These are phyloP conservation scores for Coemansia biformis DNA, from an alignment of 192 early-diverging fungal genomes.

Conservation along the genomic window DNA sequence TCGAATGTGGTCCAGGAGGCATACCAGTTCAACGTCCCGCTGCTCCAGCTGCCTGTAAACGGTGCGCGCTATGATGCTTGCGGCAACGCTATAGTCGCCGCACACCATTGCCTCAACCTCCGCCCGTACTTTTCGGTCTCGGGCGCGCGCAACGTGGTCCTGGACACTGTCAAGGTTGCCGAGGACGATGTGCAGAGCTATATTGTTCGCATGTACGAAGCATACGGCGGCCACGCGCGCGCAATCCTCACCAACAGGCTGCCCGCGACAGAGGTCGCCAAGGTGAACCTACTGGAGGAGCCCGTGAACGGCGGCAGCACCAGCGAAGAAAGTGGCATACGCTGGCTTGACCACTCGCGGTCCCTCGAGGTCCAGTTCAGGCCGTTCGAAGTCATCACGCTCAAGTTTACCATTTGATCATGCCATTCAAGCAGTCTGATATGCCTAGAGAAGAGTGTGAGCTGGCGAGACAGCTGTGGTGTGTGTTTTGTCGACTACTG, in stretches of 20 bases:
- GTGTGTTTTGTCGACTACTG: too few relatives aligned
- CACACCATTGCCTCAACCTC: too few relatives aligned
- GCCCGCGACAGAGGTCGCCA: conserved; percentile 26
- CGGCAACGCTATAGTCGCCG: too few relatives aligned
- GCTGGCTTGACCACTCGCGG: conserved; percentile 22
- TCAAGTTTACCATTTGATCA: conserved; percentile 41
- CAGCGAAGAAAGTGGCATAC: neutral
- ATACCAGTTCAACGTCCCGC: conserved; percentile 83
- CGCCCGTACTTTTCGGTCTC: conserved; percentile 35
- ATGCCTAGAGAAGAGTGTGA: too few relatives aligned
- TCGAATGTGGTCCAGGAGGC: conserved; percentile 80
- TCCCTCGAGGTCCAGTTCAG: conserved; percentile 46
- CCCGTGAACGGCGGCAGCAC: conserved; percentile 32
- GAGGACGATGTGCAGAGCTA: conserved; percentile 65
- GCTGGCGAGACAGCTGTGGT: too few relatives aligned
- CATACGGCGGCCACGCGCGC: conserved; percentile 69
- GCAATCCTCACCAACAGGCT: conserved; percentile 18
- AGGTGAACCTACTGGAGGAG: conserved; percentile 82
- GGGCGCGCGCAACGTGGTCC: conserved; percentile 61
- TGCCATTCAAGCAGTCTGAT: too few relatives aligned
- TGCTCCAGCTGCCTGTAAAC: conserved; percentile 40
- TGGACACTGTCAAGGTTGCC: conserved; percentile 87
- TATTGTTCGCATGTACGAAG: conserved; percentile 83
- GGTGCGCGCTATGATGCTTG: too few relatives aligned
- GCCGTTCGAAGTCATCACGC: conserved; percentile 65